Conservation (phyloP, 345 rosid species). For the Salix exigua region DNA sequence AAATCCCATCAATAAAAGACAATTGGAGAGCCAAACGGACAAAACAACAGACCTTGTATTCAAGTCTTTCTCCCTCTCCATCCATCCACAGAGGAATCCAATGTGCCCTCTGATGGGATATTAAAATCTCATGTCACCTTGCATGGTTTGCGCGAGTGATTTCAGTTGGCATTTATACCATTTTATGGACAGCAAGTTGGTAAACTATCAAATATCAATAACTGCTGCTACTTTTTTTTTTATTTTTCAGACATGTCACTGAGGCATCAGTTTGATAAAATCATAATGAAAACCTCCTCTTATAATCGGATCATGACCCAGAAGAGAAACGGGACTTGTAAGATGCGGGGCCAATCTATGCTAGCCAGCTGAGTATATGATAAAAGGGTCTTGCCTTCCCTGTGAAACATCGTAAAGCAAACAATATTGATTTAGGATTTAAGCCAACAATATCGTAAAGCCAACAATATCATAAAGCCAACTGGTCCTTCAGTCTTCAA, state of each 20-base stretch:
- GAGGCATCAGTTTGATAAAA: not conserved
- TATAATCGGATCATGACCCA: not conserved
- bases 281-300: too few species aligned
- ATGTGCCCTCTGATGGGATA: slow-evolving; percentile 15
- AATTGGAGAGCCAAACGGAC: not conserved
- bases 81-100: slow-evolving; percentile 18
- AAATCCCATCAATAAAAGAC: not conserved
- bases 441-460: too few species aligned
- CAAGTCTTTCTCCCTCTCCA: not conserved
- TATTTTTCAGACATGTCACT: not conserved
- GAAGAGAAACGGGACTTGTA: not conserved
- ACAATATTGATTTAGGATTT: too few species aligned
- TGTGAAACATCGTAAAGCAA: too few species aligned
- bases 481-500: too few species aligned
- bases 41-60: not conserved
- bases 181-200: not conserved
- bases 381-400: not conserved
- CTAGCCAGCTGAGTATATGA: not conserved
- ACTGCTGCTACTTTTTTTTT: not conserved
- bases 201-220: not conserved
- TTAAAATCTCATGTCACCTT: slow-evolving; percentile 3
- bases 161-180: slow-evolving; percentile 2
- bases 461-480: too few species aligned
- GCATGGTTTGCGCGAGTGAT: slow-evolving; percentile 11
- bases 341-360: not conserved